These are phyloP conservation scores for Linaria vulgaris DNA, from an alignment of 257 asterid species.

Conservation along the genomic window DNA sequence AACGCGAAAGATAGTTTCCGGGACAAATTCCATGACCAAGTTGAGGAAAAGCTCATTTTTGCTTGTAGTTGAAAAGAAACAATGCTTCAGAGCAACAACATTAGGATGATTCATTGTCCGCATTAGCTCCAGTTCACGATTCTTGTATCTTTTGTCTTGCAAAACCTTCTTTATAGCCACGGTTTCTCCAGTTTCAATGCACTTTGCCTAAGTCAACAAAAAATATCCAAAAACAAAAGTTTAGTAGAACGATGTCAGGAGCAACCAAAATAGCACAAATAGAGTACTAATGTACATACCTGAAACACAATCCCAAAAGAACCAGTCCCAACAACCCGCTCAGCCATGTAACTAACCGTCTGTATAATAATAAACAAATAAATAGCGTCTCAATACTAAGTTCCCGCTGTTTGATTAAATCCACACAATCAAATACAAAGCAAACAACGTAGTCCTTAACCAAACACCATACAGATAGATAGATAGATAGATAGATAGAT, in stretches of 20 bases:
- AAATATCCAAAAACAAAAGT: slow-evolving; percentile 17
- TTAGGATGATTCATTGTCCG: slow-evolving; percentile 93
- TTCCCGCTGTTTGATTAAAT: too few relatives aligned
- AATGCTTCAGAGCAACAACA: slow-evolving; percentile 85
- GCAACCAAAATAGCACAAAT: background rate
- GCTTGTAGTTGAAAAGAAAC: slow-evolving; percentile 85
- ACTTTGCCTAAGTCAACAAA: slow-evolving; percentile 66
- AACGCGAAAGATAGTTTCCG: slow-evolving; percentile 72
- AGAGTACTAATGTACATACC: slow-evolving; percentile 36
- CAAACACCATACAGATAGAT: too few relatives aligned
- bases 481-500: too few relatives aligned
- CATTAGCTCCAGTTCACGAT: slow-evolving; percentile 92
- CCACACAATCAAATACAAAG: slow-evolving; percentile 21
- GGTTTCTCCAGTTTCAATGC: slow-evolving; percentile 93
- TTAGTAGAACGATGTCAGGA: background rate
- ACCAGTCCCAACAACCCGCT: slow-evolving; percentile 70
- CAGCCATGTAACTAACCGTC: slow-evolving; percentile 71
- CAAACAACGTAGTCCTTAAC: too few relatives aligned
- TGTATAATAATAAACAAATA: slow-evolving; percentile 23
- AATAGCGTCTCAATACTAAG: slow-evolving; percentile 17
- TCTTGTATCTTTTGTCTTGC: slow-evolving; percentile 93
- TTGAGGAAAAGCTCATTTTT: slow-evolving; percentile 86
- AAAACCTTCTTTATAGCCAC: slow-evolving; percentile 95
- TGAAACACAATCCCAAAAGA: slow-evolving; percentile 73
- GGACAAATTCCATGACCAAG: slow-evolving; percentile 94